Conservation (phyloP, 1,284 basidiomycete genomes). For the Cutaneotrichosporon sp. region DNA sequence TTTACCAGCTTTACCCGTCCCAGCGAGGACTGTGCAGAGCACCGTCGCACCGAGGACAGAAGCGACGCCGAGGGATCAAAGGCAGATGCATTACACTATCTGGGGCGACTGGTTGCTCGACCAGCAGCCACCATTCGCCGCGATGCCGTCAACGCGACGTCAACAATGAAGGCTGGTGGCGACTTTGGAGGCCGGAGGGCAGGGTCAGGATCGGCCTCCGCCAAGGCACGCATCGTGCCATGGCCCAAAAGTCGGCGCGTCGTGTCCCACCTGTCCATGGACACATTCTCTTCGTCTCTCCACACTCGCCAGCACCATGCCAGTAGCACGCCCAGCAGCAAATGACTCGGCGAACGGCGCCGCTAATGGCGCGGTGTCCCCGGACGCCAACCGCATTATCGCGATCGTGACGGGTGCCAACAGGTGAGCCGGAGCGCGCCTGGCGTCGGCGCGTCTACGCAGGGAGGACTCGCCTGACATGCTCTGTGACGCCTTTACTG, state of each 20-base stretch:
- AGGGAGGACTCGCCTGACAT: no score
- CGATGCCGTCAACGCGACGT: no score
- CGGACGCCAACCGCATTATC: constrained; percentile 46
- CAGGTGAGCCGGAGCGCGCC: constrained; percentile 55
- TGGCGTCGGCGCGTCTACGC: not conserved
- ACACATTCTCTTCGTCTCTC: not conserved
- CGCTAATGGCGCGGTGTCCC: not conserved
- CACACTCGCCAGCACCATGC: not conserved
- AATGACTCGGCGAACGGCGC: not conserved
- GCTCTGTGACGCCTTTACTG: not conserved
- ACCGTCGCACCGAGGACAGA: no score
- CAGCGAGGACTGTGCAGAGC: no score
- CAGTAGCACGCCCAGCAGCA: not conserved
- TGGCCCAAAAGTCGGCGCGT: constrained; percentile 3
- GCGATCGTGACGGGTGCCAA: constrained; percentile 70
- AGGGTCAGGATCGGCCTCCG: not conserved
- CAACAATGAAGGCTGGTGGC: not conserved
- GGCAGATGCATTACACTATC: no score
- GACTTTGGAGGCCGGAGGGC: not conserved
- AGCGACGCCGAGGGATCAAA: no score
- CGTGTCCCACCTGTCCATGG: not conserved
- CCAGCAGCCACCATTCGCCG: not conserved
- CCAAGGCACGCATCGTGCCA: constrained; percentile 7
- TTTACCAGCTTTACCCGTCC: no score
- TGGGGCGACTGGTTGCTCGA: no score